A percentile compares a stretch with the other conserved stretches of the same genome.
These are phyloP conservation scores for Dactylellina sp. DNA, from an alignment of 2,329 filamentous ascomycete genomes.

Conservation along the genomic window DNA sequence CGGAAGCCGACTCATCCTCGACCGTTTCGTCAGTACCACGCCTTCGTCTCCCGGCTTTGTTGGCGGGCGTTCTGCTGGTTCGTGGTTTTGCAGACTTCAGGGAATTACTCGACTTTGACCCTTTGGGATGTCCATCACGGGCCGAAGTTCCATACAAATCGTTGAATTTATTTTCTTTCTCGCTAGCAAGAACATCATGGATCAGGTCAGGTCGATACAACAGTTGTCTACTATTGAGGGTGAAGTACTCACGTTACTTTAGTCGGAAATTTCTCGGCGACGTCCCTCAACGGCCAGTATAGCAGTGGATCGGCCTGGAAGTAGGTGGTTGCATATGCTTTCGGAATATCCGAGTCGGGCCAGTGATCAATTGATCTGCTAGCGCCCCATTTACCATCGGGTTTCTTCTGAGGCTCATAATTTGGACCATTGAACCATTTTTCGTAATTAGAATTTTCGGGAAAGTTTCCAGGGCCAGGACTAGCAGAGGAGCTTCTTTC, in stretches of 20 bases:
- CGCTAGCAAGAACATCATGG: no score
- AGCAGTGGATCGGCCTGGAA: constrained; percentile 29
- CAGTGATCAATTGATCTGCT: constrained; percentile 41
- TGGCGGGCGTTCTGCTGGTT: no score
- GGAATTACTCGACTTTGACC: no score
- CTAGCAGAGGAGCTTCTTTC: no score
- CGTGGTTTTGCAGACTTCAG: no score
- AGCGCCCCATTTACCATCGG: constrained; percentile 6
- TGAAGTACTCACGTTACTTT: constrained; percentile 36
- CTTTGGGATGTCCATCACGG: no score
- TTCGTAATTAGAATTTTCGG: not conserved
- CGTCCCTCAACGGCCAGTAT: constrained; percentile 34
- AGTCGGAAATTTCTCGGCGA: constrained; percentile 44
- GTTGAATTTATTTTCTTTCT: constrained; percentile 1
- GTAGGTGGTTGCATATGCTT: constrained; percentile 21
- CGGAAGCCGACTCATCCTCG: not conserved
- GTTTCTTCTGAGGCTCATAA: constrained; percentile 20
- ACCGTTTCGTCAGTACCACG: not conserved
- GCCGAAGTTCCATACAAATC: no score
- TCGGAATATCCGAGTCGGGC: constrained; percentile 5
- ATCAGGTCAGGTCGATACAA: no score
- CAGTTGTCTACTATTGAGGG: no score
- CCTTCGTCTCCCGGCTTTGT: no score
- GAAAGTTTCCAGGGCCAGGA: not conserved
- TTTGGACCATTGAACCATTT: constrained; percentile 12